These are phyloP conservation scores for Diplodia scrobiculata DNA, from an alignment of 2,329 filamentous ascomycete species.

Conservation along the genomic window DNA sequence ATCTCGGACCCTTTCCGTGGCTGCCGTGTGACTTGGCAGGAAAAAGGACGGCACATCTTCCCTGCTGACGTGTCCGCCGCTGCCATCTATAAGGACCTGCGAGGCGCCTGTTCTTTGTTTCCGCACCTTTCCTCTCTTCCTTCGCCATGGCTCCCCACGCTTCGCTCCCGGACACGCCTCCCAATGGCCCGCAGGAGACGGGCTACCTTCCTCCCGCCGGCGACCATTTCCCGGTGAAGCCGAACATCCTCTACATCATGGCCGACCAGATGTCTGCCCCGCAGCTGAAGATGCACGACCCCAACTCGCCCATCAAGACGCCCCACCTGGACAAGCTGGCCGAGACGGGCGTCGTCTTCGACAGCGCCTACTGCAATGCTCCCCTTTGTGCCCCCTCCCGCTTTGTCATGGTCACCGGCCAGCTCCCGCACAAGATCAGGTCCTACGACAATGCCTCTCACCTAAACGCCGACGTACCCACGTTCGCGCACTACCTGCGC, in stretches of 20 bases:
- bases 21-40: conserved; percentile 26
- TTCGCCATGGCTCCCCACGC: conserved; percentile 29
- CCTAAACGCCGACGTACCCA: conserved; percentile 80
- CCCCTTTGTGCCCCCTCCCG: conserved; percentile 89
- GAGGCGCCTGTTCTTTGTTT: not conserved
- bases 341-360: conserved; percentile 80
- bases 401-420: conserved; percentile 92
- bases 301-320: conserved; percentile 84
- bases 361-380: conserved; percentile 91
- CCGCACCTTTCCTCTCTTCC: not conserved
- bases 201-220: conserved; percentile 24
- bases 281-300: conserved; percentile 88
- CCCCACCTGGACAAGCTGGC: conserved; percentile 85
- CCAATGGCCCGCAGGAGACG: conserved; percentile 25
- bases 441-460: conserved; percentile 90
- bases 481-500: conserved; percentile 89
- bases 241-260: conserved; percentile 93
- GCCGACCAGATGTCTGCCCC: conserved; percentile 92
- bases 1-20: not conserved
- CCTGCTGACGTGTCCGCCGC: conserved; percentile 25
- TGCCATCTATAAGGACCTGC: conserved; percentile 3
- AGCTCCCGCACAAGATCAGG: conserved; percentile 86
- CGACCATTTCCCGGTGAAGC: conserved; percentile 49
- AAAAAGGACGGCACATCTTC: conserved; percentile 2
- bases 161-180: conserved; percentile 27